Percentiles rank a stretch among this genome's conserved stretches.
phyloP scores from a whole-genome alignment of 345 rosid genomes.

The Gossypium sturtianum region DNA sequence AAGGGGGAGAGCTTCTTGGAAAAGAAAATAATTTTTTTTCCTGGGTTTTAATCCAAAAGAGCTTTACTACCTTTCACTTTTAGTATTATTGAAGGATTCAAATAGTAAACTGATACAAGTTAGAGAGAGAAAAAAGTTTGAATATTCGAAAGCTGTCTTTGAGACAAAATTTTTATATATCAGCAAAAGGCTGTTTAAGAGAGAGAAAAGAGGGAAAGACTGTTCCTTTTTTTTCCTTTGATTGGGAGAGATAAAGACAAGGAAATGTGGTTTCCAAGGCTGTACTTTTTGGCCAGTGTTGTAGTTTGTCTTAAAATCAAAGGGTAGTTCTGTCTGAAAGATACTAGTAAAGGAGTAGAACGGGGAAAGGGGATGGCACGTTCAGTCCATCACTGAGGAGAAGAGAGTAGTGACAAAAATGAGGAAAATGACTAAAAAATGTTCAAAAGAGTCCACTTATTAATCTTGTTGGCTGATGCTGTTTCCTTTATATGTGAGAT shows the following conservation, averaged over 20 bases:
- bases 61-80: background rate
- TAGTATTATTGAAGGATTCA: background rate
- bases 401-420: background rate
- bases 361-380: background rate
- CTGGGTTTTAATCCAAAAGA: background rate
- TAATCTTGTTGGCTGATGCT: background rate
- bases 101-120: background rate
- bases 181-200: slow-evolving; percentile 9
- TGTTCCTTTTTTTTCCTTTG: background rate
- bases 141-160: slow-evolving; percentile 21
- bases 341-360: background rate
- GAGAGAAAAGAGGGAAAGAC: slow-evolving; percentile 6
- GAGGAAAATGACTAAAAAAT: background rate
- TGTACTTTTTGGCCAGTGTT: background rate
- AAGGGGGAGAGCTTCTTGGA: background rate
- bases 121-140: slow-evolving; percentile 10
- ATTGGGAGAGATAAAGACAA: slow-evolving; percentile 8
- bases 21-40: background rate
- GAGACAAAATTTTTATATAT: slow-evolving; percentile 26
- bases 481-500: background rate
- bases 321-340: slow-evolving; percentile 9
- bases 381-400: background rate
- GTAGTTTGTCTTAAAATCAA: background rate
- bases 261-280: background rate
- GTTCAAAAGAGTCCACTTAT: background rate